These are phyloP conservation scores for Chrysopogon serrulatus DNA, from an alignment of 176 grass and related monocot genomes.

Conservation along the genomic window DNA sequence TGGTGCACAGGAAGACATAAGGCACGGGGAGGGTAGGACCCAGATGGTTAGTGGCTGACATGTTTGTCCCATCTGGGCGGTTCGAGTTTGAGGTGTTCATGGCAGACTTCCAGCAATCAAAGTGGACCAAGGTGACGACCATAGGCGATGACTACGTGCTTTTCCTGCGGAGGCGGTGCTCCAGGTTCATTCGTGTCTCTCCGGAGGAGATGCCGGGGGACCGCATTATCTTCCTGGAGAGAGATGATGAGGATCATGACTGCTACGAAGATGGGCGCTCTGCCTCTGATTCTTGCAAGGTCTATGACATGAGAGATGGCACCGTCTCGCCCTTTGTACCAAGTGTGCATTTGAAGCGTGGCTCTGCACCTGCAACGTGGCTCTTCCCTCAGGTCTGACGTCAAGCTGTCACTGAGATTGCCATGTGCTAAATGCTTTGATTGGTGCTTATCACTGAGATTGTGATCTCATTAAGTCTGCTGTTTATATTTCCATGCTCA, in stretches of 20 bases:
- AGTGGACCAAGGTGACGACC: neutral
- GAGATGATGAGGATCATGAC: neutral
- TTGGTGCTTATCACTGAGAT: neutral
- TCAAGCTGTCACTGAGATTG: neutral
- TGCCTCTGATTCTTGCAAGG: neutral
- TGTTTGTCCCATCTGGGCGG: neutral
- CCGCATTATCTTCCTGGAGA: neutral
- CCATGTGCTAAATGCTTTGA: neutral
- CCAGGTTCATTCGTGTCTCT: neutral
- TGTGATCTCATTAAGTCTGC: neutral
- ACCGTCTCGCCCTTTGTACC: neutral
- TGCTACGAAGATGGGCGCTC: neutral
- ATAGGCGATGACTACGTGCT: neutral
- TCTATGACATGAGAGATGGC: neutral
- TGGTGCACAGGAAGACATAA: neutral
- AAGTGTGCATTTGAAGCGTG: neutral
- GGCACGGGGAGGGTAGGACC: neutral
- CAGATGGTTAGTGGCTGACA: neutral
- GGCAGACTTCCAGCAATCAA: neutral
- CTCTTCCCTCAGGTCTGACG: neutral
- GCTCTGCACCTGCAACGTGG: neutral
- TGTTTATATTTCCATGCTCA: neutral
- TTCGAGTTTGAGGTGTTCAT: neutral
- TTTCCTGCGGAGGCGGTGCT: neutral
- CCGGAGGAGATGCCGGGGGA: neutral